phyloP scores from a whole-genome alignment of 345 rosid species.

The Angophora floribunda region DNA sequence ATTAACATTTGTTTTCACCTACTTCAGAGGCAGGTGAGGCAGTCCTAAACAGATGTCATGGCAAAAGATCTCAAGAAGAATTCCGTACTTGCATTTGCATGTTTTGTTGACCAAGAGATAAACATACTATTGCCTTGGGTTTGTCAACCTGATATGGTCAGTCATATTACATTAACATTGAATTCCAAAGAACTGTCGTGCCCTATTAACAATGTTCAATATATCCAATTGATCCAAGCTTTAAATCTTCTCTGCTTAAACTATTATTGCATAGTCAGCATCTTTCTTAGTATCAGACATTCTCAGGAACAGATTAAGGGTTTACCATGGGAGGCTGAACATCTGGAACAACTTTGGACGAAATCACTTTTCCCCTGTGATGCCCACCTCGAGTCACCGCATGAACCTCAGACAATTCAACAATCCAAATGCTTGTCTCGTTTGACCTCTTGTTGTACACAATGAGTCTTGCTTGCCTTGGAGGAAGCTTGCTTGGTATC shows the following conservation, averaged over 20 bases:
- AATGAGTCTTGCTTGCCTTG: slow-evolving; percentile 60
- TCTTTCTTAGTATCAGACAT: background rate
- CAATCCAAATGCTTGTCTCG: slow-evolving; percentile 65
- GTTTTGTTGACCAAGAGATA: background rate
- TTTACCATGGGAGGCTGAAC: slow-evolving; percentile 83
- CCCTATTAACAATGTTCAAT: background rate
- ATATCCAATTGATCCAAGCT: background rate
- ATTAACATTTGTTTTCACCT: background rate
- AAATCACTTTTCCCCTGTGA: slow-evolving; percentile 67
- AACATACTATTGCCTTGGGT: background rate
- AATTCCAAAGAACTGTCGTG: background rate
- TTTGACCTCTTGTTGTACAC: slow-evolving; percentile 69
- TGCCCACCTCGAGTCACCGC: slow-evolving; percentile 76
- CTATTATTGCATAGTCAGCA: background rate
- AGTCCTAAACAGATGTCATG: background rate
- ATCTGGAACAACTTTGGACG: slow-evolving; percentile 54
- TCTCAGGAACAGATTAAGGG: background rate
- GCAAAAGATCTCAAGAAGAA: background rate
- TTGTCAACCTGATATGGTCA: background rate
- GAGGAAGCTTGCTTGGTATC: slow-evolving; percentile 66
- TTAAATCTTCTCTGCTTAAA: background rate
- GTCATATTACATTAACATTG: background rate
- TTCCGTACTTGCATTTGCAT: background rate
- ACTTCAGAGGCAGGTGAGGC: background rate
- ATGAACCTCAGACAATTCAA: slow-evolving; percentile 66